phyloP scores from a whole-genome alignment of 73 alveolate species.

The Paramecium tetraurelia region DNA sequence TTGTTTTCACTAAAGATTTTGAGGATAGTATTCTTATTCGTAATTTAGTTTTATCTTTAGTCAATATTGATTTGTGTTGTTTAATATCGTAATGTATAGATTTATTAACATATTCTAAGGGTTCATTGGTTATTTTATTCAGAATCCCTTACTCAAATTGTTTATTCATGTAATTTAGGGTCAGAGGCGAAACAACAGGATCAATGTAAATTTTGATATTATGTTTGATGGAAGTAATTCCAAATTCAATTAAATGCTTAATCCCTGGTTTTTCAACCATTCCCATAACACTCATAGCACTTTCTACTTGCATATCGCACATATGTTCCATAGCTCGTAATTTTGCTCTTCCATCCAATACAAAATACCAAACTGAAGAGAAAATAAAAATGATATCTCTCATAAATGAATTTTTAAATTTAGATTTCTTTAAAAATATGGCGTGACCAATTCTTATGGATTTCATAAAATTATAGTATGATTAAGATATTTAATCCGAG shows the following conservation, averaged over 20 bases:
- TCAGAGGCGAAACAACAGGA: constrained; percentile 26
- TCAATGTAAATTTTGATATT: constrained; percentile 34
- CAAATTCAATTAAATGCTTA: neutral
- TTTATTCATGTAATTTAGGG: neutral
- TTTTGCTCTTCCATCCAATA: constrained; percentile 36
- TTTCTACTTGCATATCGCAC: constrained; percentile 27
- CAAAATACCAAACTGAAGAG: constrained; percentile 23
- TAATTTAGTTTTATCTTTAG: neutral
- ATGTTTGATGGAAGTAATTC: neutral
- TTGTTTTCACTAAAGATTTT: neutral
- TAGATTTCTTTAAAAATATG: neutral
- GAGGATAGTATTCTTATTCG: neutral
- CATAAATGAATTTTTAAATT: neutral
- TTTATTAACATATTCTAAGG: constrained; percentile 4
- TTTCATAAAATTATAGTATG: constrained; percentile 42
- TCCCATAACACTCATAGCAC: constrained; percentile 25
- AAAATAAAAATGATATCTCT: neutral
- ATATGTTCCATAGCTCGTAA: constrained; percentile 18
- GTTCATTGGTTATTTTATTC: neutral
- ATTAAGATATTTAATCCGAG: neutral
- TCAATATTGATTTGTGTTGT: neutral
- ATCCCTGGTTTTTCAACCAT: constrained; percentile 24
- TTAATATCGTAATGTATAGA: neutral
- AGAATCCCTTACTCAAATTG: neutral
- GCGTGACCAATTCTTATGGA: constrained; percentile 31